Evolutionary conservation across 306 rosid genomes (phyloP), one percentile per base, ranked within the genome.

Genomic region (Hippophae tibetana): DNA sequence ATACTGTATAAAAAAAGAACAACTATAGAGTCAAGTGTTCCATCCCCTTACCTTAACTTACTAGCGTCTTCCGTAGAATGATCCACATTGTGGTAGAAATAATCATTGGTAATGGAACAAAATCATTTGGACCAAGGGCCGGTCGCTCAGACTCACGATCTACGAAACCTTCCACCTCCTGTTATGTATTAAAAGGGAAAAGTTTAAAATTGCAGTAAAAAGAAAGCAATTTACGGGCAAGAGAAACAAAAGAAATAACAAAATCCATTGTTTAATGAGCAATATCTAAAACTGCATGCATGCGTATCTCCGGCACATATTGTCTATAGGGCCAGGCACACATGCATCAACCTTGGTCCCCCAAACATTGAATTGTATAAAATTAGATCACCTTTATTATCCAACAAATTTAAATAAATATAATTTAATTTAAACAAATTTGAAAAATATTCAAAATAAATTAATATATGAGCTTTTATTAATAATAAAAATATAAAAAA

Each of bases 131-230:
- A 58, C 82, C 56, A 76, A 87, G 81, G 67, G 85, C 68, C 13
- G 99, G 89, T 57, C 96, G 96, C 56, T 92, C 99, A 6, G 81
- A 67, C 71, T 88, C 95, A 65, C 95, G 69, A 69, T 92, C 99
- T 43, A 92, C 99, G 45, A 87, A 92, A 61, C 72, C 79, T 68
- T 82, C 89, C 93, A 92, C 76, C 99, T 87, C 96, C 99, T 92
- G 82, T 31, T 31, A 4, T 2, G 5, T 31, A 31, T 31, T 31
- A 31, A 31, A 51, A 63, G 66, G 23, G 23, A 18, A 26, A 54
- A 68, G 10, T 41, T 42, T 47, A 65, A 63, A 10, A 38, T 14
- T 56, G 57, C 44, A 47, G 5, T 23, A 43, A 49, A 53, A 52
- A 45, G 13, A 48, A 7, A 43, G 58, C 50, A 52, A 48, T 41